Base-by-base conservation (phyloP, 352 stramenopile species). In the Phytophthora pini region DNA sequence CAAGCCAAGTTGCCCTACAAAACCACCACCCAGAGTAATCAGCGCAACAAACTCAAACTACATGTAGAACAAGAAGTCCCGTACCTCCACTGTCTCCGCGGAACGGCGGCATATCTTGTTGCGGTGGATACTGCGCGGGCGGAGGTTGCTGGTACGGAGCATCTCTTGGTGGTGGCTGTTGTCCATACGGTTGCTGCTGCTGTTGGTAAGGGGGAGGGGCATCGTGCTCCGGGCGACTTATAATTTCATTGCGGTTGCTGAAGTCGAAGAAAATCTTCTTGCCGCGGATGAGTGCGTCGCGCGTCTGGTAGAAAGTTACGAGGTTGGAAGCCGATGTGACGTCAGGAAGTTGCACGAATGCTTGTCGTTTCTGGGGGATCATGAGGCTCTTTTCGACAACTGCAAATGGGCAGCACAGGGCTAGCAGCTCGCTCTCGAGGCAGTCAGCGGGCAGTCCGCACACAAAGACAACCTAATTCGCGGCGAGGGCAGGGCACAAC, bases 191-290 rank as follows among this genome's bases (percentile, higher is more conserved):
- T 41, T 62, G 55, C 32, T 73, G 71, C 29, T 74, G 73, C 46
- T 82, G 72, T 46, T 76, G 69, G 24, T 73, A 66, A 8, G 47
- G 38, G 15, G 51, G 51, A 11, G 60, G 47, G 8, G n/a, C 47
- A 41, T 79, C 72, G 24, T 72, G 43, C 11, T 79, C 70, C 13
- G 62, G 43, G 9, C 72, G 66, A 27, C 69, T 69, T 13, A 62
- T 88, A 57, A 93, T 87, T 58, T 90, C 82, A 41, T 90, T 61
- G 20, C 79, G 82, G 39, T 76, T 90, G 49, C 80, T 90, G 53
- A 79, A 89, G 54, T 92, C 82, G 53, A 94, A 93, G 26, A 83
- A 85, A 52, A 94, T 79, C 72, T 90, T 91, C 63, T 91, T 87
- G 40, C 84, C 84, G 24, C 87, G 84, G 53, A 94, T 85, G 45